phyloP scores from a whole-genome alignment of 768 basidiomycete genomes.

The Lactarius hatsudake region DNA sequence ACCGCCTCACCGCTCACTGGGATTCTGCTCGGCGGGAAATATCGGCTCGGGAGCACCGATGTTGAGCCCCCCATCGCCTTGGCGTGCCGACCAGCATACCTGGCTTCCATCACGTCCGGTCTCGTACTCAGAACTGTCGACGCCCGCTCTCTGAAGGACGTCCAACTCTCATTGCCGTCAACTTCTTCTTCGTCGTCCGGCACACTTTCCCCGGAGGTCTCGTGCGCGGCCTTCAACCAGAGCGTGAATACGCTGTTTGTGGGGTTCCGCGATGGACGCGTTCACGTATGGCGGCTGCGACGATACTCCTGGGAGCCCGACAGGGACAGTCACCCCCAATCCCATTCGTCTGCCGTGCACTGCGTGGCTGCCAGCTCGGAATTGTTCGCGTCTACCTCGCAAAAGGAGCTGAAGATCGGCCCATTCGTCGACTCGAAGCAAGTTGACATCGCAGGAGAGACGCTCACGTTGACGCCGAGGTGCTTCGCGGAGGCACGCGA shows the following conservation, averaged over 20 bases:
- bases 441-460: background rate
- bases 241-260: conserved; percentile 11
- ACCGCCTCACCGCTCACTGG: conserved; percentile 12
- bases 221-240: conserved; percentile 15
- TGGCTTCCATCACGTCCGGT: conserved; percentile 7
- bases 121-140: conserved; percentile 21
- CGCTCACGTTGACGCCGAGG: conserved; percentile 6
- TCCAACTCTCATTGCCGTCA: conserved; percentile 7
- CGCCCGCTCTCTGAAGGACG: conserved; percentile 8
- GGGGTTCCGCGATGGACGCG: conserved; percentile 12
- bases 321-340: background rate
- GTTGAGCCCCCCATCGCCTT: conserved; percentile 12
- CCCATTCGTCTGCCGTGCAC: conserved; percentile 16
- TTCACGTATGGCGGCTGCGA: conserved; percentile 15
- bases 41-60: background rate
- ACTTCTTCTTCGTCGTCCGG: conserved; percentile 3
- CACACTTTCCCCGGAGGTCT: background rate
- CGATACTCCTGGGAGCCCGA: conserved; percentile 18
- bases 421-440: conserved; percentile 8
- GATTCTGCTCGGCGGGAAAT: conserved; percentile 14
- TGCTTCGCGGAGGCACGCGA: conserved; percentile 13
- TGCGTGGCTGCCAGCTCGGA: conserved; percentile 6
- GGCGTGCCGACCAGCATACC: conserved; percentile 8
- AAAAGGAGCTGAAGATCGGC: conserved; percentile 19
- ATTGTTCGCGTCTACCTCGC: conserved; percentile 13